Base-by-base conservation (phyloP, 1,284 basidiomycete species). In the Phlebopus sp. region DNA sequence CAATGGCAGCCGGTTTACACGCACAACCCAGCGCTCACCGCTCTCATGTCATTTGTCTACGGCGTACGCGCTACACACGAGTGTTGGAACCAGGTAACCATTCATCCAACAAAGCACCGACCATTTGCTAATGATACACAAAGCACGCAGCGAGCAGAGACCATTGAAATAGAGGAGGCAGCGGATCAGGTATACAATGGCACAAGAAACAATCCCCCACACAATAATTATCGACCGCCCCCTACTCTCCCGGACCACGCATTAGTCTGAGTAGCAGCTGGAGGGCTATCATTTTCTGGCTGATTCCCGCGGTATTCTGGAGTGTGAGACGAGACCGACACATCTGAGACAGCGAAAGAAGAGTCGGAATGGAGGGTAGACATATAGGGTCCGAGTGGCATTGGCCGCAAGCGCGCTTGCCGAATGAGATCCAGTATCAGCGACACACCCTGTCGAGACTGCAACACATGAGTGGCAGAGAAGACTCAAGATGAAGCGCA, bases 381-480 rank as follows among this genome's bases (percentile, higher is more conserved):
- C 18, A 69, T 65, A 36, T 75, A 66, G 9, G 66, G 66, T 10
- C 72, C 73, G 46, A 87, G 69, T 13, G 81, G 71, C 83, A 86
- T 80, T 52, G 84, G 75, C 59, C 88, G 80, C 53, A 81, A 69
- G 55, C 85, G 81, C 42, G 86, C 84, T 67, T 90, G 85, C 42
- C 87, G 84, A 36, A 91, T 71, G 50, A 88, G 74, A 58, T 77
- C 76, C 45, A 91, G 74, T 47, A 91, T 84, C 34, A 87, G 73
- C 36, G 82, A 82, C 42, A 91, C 80, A 11, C 89, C 89, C 64
- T 90, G 86, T 36, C 89, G 86, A 56, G 89, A 91, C 88, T 91
- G 54, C 17, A 45, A 46, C n/a, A 62, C 51, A 37, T 51, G 50
- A 61, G 42, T 19, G 36, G 37, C 44, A 39, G 37, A 41, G 30